Conservation (phyloP, 768 basidiomycete genomes). For the Suillus placidus region DNA sequence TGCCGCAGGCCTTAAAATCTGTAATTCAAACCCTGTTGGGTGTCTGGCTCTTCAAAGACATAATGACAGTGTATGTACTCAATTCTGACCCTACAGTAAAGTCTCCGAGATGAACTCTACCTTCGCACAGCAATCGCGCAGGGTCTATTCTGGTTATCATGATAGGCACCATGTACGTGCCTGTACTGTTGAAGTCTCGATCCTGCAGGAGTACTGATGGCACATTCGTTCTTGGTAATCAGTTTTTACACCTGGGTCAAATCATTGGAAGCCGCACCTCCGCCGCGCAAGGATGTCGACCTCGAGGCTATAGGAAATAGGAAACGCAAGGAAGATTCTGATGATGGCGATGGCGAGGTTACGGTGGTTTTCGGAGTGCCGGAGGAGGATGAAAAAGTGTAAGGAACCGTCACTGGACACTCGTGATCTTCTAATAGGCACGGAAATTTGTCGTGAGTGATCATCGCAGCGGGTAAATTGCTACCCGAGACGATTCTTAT, state of each 20-base stretch:
- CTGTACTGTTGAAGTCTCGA: neutral
- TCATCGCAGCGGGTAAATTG: neutral
- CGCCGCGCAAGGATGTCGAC: conserved; percentile 39
- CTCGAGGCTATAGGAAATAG: conserved; percentile 38
- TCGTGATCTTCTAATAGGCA: neutral
- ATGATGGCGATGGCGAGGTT: conserved; percentile 12
- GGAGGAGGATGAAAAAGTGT: conserved; percentile 29
- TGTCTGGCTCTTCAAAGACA: conserved; percentile 74
- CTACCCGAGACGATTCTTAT: neutral
- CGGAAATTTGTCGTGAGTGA: neutral
- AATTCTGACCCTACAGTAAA: conserved; percentile 1
- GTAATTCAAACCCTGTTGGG: conserved; percentile 84
- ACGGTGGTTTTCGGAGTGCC: conserved; percentile 30
- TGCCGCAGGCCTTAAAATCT: conserved; percentile 68
- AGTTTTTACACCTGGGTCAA: conserved; percentile 64
- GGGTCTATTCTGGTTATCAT: conserved; percentile 69
- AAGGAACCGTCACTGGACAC: conserved; percentile 4
- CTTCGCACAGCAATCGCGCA: conserved; percentile 54
- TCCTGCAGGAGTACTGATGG: conserved; percentile 7
- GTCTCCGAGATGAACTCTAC: conserved; percentile 11
- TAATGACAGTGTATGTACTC: conserved; percentile 65
- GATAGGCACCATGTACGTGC: conserved; percentile 62
- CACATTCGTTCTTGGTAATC: conserved; percentile 28
- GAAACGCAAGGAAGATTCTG: conserved; percentile 25
- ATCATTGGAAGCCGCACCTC: conserved; percentile 22